These are phyloP conservation scores for Ambrosiella cleistominuta DNA, from an alignment of 2,329 filamentous ascomycete genomes.

Conservation along the genomic window DNA sequence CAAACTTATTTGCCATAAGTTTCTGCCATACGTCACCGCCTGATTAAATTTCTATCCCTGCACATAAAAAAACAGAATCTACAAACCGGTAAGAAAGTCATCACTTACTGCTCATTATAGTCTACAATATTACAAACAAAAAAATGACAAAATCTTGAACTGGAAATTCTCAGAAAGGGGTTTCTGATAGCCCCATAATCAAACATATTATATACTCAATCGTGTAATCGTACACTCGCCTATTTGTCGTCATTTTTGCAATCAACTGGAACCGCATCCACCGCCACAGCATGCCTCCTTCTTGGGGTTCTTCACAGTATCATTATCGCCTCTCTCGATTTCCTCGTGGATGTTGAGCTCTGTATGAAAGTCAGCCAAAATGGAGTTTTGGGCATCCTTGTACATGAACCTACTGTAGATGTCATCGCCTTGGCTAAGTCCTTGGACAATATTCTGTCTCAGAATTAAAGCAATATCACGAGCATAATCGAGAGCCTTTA, in stretches of 20 bases:
- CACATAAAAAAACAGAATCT: background rate
- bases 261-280: conserved; percentile 12
- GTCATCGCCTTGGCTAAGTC: conserved; percentile 34
- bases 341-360: conserved; percentile 78
- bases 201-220: background rate
- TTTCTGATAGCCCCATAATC: background rate
- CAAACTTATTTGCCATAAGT: background rate
- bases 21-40: conserved; percentile 12
- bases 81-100: background rate
- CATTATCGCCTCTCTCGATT: conserved; percentile 85
- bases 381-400: background rate
- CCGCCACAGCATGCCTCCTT: background rate
- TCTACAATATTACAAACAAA: background rate
- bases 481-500: conserved; percentile 56
- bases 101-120: too few relatives aligned
- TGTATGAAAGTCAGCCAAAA: conserved; percentile 21
- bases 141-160: background rate
- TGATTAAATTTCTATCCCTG: background rate
- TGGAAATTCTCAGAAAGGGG: background rate
- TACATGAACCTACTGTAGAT: conserved; percentile 40
- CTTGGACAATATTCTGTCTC: conserved; percentile 76
- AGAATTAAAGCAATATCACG: conserved; percentile 68
- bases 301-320: conserved; percentile 49
- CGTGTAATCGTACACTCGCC: background rate
- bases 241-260: background rate